Base-by-base conservation (phyloP, 1,139 yeast genomes). In the Kurtzmaniella quercitrusa region DNA sequence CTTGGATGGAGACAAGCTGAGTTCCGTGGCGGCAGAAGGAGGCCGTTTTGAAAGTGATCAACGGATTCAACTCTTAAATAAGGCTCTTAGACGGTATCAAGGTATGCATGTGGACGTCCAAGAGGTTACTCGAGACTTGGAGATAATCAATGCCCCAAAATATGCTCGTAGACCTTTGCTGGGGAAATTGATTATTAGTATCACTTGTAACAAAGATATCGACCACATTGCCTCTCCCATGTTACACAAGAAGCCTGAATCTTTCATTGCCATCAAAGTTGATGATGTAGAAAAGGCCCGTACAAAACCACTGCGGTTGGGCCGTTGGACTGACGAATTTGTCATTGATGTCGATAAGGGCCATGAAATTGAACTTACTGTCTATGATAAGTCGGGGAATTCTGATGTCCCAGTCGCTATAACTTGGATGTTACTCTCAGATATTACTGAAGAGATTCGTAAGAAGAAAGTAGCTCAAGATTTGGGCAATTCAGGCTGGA, bases 381-480 rank as follows among this genome's bases (percentile, higher is more conserved):
- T 93, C 5, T 89, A 85, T 62, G 98, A 93, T 61, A 84, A 84
- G 53, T 72, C 77, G 12, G 86, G 86, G 39, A 77, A 74, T 43
- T 75, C 74, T 39, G 65, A 73, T 46, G 81, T 85, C 6, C 98
- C 98, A 0, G 96, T 93, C n/a, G 98, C 96, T 3, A 74, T 93
- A 38, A 81, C 87, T 55, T 93, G 98, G 98, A 77, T 91, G 34
- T 76, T 93, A 37, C 74, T 93, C 34, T 82, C 95, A 4, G 98
- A 93, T 62, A 78, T 93, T 42, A 90, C 95, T 1, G 98, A 93
- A 66, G 98, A 93, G 52, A 75, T 93, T 45, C 88, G 98, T 65
- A 86, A 93, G 58, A 86, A 85, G 59, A 89, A 88, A 52, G 94
- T 87, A 19, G 91, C 84, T 31, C 81, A 80, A 54, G 91, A 88